A percentile compares a stretch with the other conserved stretches of the same genome.
phyloP scores from a whole-genome alignment of 441 rosid genomes.

The Lepidium campestre region DNA sequence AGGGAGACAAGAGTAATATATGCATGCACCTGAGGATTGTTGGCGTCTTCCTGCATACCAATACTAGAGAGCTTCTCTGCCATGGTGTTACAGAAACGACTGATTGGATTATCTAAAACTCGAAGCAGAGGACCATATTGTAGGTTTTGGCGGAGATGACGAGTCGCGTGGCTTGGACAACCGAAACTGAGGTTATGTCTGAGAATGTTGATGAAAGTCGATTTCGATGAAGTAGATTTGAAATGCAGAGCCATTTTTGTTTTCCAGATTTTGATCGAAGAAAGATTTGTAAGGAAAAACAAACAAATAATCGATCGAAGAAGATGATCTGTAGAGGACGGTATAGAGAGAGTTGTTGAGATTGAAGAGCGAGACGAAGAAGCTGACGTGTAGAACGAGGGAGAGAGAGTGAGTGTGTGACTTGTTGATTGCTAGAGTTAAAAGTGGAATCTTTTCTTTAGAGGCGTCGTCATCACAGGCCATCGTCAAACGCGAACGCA shows the following conservation, averaged over 20 bases:
- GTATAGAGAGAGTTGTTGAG: neutral
- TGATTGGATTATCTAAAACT: slow-evolving; percentile 5
- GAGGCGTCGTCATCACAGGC: neutral
- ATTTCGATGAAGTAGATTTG: slow-evolving; percentile 19
- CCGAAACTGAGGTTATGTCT: slow-evolving; percentile 14
- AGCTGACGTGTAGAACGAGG: no score
- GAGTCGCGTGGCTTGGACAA: slow-evolving; percentile 3
- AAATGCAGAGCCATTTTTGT: slow-evolving; percentile 29
- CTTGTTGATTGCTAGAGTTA: neutral
- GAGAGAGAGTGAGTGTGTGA: no score
- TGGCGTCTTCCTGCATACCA: slow-evolving; percentile 2
- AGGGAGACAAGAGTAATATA: neutral
- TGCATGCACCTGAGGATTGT: slow-evolving; percentile 26
- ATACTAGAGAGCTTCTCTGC: slow-evolving; percentile 26
- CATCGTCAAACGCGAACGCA: neutral
- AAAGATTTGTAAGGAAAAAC: neutral
- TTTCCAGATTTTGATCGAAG: neutral
- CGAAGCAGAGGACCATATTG: neutral
- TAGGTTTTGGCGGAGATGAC: slow-evolving; percentile 11
- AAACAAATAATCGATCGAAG: neutral
- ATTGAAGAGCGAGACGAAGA: neutral
- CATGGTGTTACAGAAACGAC: slow-evolving; percentile 34
- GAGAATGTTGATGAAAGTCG: slow-evolving; percentile 13
- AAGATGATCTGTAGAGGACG: neutral
- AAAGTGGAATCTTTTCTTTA: neutral